Base-by-base conservation (phyloP, 2,329 filamentous ascomycete genomes). In the Didymella lethalis region DNA sequence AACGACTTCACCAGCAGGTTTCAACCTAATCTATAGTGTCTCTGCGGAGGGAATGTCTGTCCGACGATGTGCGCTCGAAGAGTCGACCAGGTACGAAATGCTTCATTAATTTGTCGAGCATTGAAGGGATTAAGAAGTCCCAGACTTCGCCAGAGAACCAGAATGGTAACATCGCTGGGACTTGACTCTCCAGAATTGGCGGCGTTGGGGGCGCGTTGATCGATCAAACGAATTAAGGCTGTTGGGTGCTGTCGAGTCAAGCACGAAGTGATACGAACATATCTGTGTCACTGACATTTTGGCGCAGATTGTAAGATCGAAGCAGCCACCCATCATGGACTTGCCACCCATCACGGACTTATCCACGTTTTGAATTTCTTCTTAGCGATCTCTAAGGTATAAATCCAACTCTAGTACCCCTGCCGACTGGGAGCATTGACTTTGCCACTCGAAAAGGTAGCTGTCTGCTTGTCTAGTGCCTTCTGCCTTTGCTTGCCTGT, bases 401-500 rank as follows among this genome's bases (percentile, higher is more conserved):
- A 41, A n/a, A 18, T 16, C 28, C 12, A 14, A 32, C 12, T 16
- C 49, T 29, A 60, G 38, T 60, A 60, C 10, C 57, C 57, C 52
- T 60, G 57, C 11, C 57, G 57, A 25, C 51, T 60, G 25, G 68
- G 68, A 18, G 74, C 71, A 38, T 69, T 71, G 10, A 74, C 61
- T 25, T 54, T 69, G 4, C 66, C 71, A 57, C 73, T 75, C 25
- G 68, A 71, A 48, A 77, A 77, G 2, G 70, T 76, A 7, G 68
- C 74, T 32, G 69, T 75, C 34, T 66, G 60, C 52, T 66, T 74
- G 47, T 71, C 69, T 59, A 75, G 54, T 47, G 80, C 82, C 61
- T 84, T 81, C 50, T 66, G 65, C 43, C 83, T 80, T 74, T 89
- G 83, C 66, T 86, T 87, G 2, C 86, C 84, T 40, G 83, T 80